Evolutionary conservation across 768 basidiomycete species (phyloP), one percentile per base, ranked within the genome.

Genomic region (Leucogyrophana mollusca): DNA sequence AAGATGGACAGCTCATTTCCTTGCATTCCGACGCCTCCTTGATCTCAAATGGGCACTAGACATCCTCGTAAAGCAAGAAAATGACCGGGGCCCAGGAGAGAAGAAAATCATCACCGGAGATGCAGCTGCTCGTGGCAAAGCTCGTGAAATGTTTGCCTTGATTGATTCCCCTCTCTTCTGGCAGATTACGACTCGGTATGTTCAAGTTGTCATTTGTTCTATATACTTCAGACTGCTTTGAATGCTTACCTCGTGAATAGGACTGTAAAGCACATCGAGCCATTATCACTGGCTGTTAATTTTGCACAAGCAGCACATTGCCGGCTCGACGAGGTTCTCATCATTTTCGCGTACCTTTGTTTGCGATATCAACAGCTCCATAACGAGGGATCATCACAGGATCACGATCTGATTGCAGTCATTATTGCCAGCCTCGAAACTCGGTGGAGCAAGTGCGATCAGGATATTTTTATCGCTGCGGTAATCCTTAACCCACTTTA

Each of bases 1-100:
- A 17, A 43, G 62, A 16, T 71, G 69, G 69, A 71, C 68, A 9
- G 52, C 66, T 33, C 66, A 70, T 51, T 65, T 60, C 34, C 43
- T 59, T 20, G 64, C 69, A 9, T 70, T 57, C 46, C 17, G 49
- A 8, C 54, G 61, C 8, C 57, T 72, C 9, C 54, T 70, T 30
- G 45, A 64, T 21, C 47, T 71, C 30, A 42, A 50, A 6, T 22
- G 21, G 9, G 30, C 52, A 11, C 51, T 68, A 2, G 16, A 33
- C 13, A 14, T 32, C 25, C 42, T 69, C 21, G 46, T 62, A 10
- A 41, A 25, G n/a, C 40, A 41, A 25, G 39, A 41, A 11, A n/a
- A n/a, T n/a, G n/a, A n/a, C n/a, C 41, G 40, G 38, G 23, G 45
- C 7, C 22, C 40, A 6, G 27, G 49, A 9, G 39, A 56, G 4